Evolutionary conservation across 768 basidiomycete species (phyloP).

Genomic region (Lepiota subincarnata): DNA sequence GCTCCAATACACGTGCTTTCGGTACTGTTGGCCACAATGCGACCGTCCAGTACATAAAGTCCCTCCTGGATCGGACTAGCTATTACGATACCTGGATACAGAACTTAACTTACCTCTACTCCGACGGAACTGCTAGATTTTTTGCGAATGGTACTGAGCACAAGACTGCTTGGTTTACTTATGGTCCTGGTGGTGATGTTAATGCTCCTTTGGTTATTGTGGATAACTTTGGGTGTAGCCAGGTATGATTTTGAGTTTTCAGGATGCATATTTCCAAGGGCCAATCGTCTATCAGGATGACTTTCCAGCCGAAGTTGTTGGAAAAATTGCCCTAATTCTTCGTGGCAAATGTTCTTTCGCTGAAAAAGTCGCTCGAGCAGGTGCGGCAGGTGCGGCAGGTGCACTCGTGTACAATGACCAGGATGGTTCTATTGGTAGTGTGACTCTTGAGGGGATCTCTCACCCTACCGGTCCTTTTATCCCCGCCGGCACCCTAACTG

Average conservation of each 20-base stretch:
- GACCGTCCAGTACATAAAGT: conserved; percentile 25
- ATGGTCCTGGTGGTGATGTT: conserved; percentile 22
- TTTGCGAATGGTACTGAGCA: conserved; percentile 14
- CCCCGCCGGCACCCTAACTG: conserved; percentile 22
- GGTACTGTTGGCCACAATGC: conserved; percentile 27
- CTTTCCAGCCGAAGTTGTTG: conserved; percentile 21
- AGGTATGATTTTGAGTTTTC: conserved; percentile 14
- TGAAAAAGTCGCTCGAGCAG: conserved; percentile 23
- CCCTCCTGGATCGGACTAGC: conserved; percentile 21
- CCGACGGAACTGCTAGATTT: conserved; percentile 20
- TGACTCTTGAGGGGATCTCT: conserved; percentile 20
- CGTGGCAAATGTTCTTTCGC: conserved; percentile 27
- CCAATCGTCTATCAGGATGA: conserved; percentile 15
- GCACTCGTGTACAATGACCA: conserved; percentile 27
- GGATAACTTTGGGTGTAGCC: conserved; percentile 22
- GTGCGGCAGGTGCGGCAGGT: conserved; percentile 23
- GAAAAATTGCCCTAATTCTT: conserved; percentile 25
- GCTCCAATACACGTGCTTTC: conserved; percentile 23
- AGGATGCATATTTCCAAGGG: background rate
- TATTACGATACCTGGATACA: conserved; percentile 25
- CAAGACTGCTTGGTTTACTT: conserved; percentile 19
- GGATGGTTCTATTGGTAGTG: conserved; percentile 19
- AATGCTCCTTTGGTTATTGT: conserved; percentile 22
- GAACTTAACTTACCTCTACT: conserved; percentile 26
- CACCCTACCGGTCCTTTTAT: conserved; percentile 24